Conservation (phyloP, 164 flowering plant species). For the Tetracentron sinense region DNA sequence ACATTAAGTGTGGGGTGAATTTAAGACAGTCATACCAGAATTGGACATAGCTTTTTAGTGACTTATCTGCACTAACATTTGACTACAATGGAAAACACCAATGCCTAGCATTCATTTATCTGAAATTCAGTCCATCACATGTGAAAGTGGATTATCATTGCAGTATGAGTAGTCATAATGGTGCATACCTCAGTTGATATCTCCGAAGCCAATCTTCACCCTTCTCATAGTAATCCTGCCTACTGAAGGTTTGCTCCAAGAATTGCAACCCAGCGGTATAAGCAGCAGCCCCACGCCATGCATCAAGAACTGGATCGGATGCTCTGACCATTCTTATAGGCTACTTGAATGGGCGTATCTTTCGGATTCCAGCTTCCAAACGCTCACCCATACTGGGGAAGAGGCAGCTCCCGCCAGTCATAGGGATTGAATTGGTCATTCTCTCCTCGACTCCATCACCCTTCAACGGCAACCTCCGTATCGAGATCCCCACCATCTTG, state of each 20-base stretch:
- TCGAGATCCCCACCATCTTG: conserved; percentile 85
- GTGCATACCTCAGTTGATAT: conserved; percentile 54
- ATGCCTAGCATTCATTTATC: no score
- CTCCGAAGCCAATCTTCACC: conserved; percentile 87
- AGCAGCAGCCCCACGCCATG: conserved; percentile 89
- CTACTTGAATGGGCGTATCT: conserved; percentile 77
- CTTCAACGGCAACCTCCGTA: conserved; percentile 52
- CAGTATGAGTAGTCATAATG: conserved; percentile 17
- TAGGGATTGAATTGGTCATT: conserved; percentile 62
- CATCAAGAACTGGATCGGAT: conserved; percentile 75
- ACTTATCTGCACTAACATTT: no score
- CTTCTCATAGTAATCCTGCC: conserved; percentile 74
- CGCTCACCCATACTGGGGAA: conserved; percentile 80
- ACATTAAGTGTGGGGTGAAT: no score
- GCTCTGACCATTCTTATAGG: conserved; percentile 68
- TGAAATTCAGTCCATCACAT: no score
- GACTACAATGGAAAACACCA: no score
- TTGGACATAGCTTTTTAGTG: no score
- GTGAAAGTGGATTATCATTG: not conserved
- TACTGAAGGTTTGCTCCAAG: conserved; percentile 58
- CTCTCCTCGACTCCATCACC: conserved; percentile 40
- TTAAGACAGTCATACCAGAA: no score
- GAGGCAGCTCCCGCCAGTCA: conserved; percentile 84
- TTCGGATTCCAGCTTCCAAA: conserved; percentile 78
- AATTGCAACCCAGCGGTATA: conserved; percentile 59